Base-by-base conservation (phyloP, 2,329 filamentous ascomycete species). In the Lithohypha guttulata region DNA sequence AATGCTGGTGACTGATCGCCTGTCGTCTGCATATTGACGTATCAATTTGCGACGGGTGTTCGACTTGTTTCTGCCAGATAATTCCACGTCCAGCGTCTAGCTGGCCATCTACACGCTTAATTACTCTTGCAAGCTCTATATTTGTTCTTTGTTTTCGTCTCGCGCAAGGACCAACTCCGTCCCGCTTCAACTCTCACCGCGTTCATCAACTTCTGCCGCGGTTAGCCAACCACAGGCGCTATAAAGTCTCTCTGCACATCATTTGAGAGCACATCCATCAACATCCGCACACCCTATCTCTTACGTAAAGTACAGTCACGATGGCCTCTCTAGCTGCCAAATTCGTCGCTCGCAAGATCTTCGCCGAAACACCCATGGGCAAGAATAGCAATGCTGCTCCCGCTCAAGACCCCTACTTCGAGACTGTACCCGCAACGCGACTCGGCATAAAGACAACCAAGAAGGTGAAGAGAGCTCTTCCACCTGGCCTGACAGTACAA, bases 341-440 rank as follows among this genome's bases (percentile, higher is more conserved):
- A 54, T 61, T 69, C 42, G 62, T 77, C 29, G 65, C 64, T 47
- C 73, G 71, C 54, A 74, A 65, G 55, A 66, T 79, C 25, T 57
- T 79, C 36, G 68, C 69, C 29, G 75, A 79, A 55, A 65, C 62
- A 10, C 44, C 70, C 5, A 56, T 68, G 42, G 78, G 78, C 53
- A 73, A 73, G 46, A 75, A 74, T 28, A 23, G 73, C 31, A 35
- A 40, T 43, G 42, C 43, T 34, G 28, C 30, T 23, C 36, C 20
- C 29, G 36, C 13, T 36, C 53, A 95, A 84, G 87, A 96, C 57
- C 86, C 87, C 4, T 94, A 86, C 64, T 93, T 87, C 53, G 84
- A 93, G 59, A 70, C 77, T 50, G 77, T 94, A 23, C 77, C 79
- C 15, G 79, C 87, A 28, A 83, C 81, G 6, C 73, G 77, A 46